These are phyloP conservation scores for Lentinula novae-zelandiae DNA, from an alignment of 1,284 basidiomycete genomes.

Conservation along the genomic window DNA sequence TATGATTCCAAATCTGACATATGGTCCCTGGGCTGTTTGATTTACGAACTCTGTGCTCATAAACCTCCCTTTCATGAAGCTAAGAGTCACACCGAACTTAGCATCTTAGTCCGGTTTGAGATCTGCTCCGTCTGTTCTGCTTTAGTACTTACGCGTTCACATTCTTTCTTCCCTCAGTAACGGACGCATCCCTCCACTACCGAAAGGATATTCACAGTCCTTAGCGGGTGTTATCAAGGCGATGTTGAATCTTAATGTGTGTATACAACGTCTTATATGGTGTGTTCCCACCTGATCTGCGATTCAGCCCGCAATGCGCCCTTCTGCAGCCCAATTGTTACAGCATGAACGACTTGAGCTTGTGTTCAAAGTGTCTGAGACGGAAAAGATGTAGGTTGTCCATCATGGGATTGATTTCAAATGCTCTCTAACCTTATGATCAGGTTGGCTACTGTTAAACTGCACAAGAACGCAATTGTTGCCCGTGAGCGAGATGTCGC, in stretches of 20 bases:
- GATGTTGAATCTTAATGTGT: slow-evolving; percentile 83
- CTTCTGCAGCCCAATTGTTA: slow-evolving; percentile 74
- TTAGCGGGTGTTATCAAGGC: slow-evolving; percentile 75
- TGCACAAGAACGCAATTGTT: slow-evolving; percentile 50
- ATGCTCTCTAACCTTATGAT: slow-evolving; percentile 5
- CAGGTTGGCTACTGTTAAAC: slow-evolving; percentile 61
- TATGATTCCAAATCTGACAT: slow-evolving; percentile 99
- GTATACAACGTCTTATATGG: slow-evolving; percentile 21
- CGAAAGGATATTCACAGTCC: slow-evolving; percentile 74
- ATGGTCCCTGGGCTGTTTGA: slow-evolving; percentile 95
- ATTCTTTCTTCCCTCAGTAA: slow-evolving; percentile 43
- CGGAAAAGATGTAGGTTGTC: slow-evolving; percentile 67
- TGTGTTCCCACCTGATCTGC: not conserved
- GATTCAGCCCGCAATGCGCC: slow-evolving; percentile 74
- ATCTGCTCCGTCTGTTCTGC: not conserved
- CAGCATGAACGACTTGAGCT: slow-evolving; percentile 74
- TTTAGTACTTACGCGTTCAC: not conserved
- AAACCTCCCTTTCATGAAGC: slow-evolving; percentile 91
- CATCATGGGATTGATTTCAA: not conserved
- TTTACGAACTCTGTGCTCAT: slow-evolving; percentile 92
- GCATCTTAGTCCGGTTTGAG: slow-evolving; percentile 71
- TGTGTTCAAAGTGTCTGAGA: slow-evolving; percentile 71
- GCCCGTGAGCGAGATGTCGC: slow-evolving; percentile 68
- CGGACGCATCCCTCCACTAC: slow-evolving; percentile 83
- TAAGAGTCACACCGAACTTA: slow-evolving; percentile 82